These are phyloP conservation scores for Pyrenochaeta sp. DNA, from an alignment of 2,329 filamentous ascomycete species.

Conservation along the genomic window DNA sequence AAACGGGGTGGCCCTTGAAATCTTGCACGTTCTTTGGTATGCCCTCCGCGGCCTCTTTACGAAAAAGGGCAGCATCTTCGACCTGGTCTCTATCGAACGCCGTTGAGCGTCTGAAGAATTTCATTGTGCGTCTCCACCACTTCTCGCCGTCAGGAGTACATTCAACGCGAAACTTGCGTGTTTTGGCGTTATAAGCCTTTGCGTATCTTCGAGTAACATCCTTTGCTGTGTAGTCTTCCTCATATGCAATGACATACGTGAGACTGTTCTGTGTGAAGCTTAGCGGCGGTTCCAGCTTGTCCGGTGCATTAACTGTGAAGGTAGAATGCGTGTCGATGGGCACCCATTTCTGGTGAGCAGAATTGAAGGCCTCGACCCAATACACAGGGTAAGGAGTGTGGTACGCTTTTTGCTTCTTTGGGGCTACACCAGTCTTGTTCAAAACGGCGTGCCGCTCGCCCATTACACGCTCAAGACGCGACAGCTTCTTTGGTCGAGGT, in stretches of 20 bases:
- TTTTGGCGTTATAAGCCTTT: constrained; percentile 91
- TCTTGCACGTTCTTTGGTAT: constrained; percentile 88
- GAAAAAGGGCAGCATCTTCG: constrained; percentile 78
- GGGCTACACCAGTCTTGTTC: constrained; percentile 38
- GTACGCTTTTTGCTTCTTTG: constrained; percentile 58
- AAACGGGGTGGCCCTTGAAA: constrained; percentile 81
- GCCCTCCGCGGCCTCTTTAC: constrained; percentile 73
- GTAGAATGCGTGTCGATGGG: constrained; percentile 87
- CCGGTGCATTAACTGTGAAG: constrained; percentile 76
- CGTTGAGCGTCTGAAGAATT: constrained; percentile 49
- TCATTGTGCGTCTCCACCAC: constrained; percentile 65
- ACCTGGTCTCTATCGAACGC: constrained; percentile 77
- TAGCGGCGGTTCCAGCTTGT: constrained; percentile 81
- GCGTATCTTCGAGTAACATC: constrained; percentile 91
- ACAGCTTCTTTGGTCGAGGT: constrained; percentile 40
- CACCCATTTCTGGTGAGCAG: constrained; percentile 89
- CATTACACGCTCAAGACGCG: constrained; percentile 43
- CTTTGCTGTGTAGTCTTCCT: constrained; percentile 76
- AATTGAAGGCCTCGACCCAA: constrained; percentile 93
- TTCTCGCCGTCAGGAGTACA: constrained; percentile 61
- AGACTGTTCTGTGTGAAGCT: constrained; percentile 79
- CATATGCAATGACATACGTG: constrained; percentile 85
- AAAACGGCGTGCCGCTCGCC: constrained; percentile 39
- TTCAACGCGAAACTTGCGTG: constrained; percentile 82
- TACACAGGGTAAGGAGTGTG: constrained; percentile 85